Percentiles rank a stretch among this genome's conserved stretches.
Evolutionary conservation across 2,329 filamentous ascomycete genomes (phyloP).

Genomic region (Eutypella sp.): DNA sequence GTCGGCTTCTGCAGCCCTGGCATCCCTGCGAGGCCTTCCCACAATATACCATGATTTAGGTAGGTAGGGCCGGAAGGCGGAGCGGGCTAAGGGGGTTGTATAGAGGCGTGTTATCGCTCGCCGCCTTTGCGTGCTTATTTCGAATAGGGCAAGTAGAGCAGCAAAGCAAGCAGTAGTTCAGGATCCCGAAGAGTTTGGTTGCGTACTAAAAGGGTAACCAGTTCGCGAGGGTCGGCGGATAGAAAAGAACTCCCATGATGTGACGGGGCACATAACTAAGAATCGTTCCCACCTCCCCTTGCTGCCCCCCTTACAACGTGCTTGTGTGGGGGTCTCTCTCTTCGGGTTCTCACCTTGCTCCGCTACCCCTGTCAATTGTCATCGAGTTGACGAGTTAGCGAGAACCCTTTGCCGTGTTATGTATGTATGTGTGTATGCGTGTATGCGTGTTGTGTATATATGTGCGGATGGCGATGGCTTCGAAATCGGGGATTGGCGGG

Average conservation of each 20-base stretch:
- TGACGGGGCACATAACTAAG: not conserved
- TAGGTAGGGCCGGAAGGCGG: too few relatives aligned
- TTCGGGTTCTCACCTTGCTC: not conserved
- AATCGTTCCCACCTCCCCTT: not conserved
- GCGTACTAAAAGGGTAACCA: conserved; percentile 2
- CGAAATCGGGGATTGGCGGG: not conserved
- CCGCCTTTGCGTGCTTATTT: not conserved
- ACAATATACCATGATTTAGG: conserved; percentile 48
- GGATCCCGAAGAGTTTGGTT: conserved; percentile 7
- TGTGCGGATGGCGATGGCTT: not conserved
- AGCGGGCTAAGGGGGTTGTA: not conserved
- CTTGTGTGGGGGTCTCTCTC: too few relatives aligned
- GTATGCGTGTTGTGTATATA: too few relatives aligned
- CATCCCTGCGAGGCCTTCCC: conserved; percentile 53
- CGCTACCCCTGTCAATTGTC: not conserved
- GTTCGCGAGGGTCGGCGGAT: not conserved
- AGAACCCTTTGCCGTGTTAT: too few relatives aligned
- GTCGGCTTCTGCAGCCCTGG: conserved; percentile 47
- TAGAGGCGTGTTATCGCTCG: conserved; percentile 1
- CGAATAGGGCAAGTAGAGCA: not conserved
- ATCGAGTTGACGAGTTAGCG: not conserved
- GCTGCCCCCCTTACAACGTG: too few relatives aligned
- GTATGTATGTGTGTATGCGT: too few relatives aligned
- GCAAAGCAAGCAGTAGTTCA: not conserved
- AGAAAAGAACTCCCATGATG: not conserved